phyloP scores from a whole-genome alignment of 164 flowering plant species.

The Aristolochia contorta region DNA sequence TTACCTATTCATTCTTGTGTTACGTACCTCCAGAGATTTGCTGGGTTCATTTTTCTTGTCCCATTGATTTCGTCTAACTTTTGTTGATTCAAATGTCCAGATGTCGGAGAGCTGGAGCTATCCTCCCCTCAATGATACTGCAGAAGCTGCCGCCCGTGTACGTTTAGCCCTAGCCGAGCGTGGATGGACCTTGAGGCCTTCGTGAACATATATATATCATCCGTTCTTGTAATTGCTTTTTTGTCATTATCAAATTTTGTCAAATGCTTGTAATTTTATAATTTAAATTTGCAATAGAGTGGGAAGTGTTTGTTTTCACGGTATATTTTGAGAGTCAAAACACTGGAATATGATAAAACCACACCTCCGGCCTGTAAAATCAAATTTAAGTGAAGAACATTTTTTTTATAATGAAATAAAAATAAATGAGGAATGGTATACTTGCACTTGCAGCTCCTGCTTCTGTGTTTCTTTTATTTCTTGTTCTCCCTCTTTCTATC shows the following conservation, averaged over 20 bases:
- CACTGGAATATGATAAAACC: neutral
- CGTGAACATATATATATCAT: neutral
- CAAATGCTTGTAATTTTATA: neutral
- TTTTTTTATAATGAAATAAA: neutral
- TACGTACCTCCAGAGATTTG: no score
- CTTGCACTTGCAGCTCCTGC: neutral
- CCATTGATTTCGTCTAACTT: no score
- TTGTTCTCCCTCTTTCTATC: no score
- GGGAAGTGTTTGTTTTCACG: neutral
- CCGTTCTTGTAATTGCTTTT: neutral
- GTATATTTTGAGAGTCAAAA: neutral
- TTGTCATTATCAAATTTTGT: neutral
- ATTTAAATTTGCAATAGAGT: neutral
- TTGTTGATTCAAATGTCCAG: constrained; percentile 20
- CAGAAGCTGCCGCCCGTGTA: constrained; percentile 63
- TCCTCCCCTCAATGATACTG: constrained; percentile 78
- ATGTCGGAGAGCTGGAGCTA: constrained; percentile 83
- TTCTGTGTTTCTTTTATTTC: no score
- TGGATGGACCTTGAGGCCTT: constrained; percentile 58
- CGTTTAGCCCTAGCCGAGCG: constrained; percentile 59
- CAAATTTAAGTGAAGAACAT: neutral
- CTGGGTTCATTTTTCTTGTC: no score
- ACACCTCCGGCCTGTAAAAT: neutral
- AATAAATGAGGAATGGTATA: neutral
- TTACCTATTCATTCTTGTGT: no score